Conservation (phyloP, 108 stramenopile species). For the Skeletonema tropicum region DNA sequence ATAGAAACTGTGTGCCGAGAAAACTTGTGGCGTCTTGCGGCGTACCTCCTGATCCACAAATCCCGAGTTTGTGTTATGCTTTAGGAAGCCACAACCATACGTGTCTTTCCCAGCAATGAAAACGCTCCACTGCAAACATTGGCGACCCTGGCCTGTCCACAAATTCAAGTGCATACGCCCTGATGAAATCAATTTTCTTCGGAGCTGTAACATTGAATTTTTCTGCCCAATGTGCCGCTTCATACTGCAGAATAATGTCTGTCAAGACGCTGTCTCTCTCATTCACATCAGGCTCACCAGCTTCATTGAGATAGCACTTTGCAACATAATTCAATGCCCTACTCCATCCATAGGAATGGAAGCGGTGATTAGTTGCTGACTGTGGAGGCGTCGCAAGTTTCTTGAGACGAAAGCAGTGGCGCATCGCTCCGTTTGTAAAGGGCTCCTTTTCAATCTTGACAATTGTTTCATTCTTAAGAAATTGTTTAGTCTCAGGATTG, state of each 20-base stretch:
- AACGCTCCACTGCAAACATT: constrained; percentile 83
- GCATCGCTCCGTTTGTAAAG: constrained; percentile 85
- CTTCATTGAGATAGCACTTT: constrained; percentile 61
- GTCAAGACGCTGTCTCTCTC: constrained; percentile 68
- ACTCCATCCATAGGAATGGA: constrained; percentile 79
- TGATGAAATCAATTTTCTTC: constrained; percentile 75
- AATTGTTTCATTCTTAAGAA: constrained; percentile 66
- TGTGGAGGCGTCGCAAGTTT: constrained; percentile 72
- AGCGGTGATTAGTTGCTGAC: constrained; percentile 71
- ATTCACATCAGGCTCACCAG: constrained; percentile 55
- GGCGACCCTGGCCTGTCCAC: constrained; percentile 65
- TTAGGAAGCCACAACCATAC: constrained; percentile 78
- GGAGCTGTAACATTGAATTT: constrained; percentile 76
- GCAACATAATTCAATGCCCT: constrained; percentile 76
- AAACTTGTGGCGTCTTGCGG: constrained; percentile 83
- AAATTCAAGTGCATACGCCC: constrained; percentile 83
- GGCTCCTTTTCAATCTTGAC: constrained; percentile 71
- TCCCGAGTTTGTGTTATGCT: constrained; percentile 87
- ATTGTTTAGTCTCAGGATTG: constrained; percentile 60
- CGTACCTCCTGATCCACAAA: constrained; percentile 75
- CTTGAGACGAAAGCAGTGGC: constrained; percentile 83
- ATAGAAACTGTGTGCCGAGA: constrained; percentile 82
- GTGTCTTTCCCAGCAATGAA: constrained; percentile 71
- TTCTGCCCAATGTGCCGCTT: constrained; percentile 75
- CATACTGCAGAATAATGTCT: constrained; percentile 80